phyloP scores from a whole-genome alignment of 306 rosid genomes.

The Cicer pinnatifidum region DNA sequence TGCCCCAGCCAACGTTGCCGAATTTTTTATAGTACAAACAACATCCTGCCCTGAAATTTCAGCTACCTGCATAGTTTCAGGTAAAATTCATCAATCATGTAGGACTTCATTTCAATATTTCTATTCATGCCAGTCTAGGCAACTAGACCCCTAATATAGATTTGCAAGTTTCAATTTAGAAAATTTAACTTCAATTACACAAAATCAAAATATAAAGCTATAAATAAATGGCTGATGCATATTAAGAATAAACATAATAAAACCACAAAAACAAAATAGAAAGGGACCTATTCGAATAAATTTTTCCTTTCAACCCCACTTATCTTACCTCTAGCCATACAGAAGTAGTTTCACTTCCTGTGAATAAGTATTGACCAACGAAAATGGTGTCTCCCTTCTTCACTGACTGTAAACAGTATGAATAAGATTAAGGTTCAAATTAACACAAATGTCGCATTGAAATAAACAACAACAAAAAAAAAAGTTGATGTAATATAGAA shows the following conservation, averaged over 20 bases:
- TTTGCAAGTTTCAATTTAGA: background rate
- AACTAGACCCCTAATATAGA: background rate
- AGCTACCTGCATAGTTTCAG: conserved; percentile 63
- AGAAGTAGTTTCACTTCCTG: conserved; percentile 99
- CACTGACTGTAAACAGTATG: conserved; percentile 63
- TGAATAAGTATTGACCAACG: conserved; percentile 92
- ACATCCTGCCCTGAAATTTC: conserved; percentile 78
- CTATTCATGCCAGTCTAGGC: conserved; percentile 5
- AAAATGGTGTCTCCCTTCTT: conserved; percentile 94
- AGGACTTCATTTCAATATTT: conserved; percentile 42
- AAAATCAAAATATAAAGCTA: conserved; percentile 33
- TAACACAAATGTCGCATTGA: conserved; percentile 2
- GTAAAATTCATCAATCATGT: conserved; percentile 44
- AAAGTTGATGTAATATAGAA: background rate
- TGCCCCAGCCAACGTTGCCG: conserved; percentile 94
- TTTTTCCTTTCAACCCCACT: conserved; percentile 7
- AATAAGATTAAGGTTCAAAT: conserved; percentile 39
- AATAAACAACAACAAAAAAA: background rate
- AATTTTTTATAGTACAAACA: conserved; percentile 77
- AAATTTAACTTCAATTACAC: background rate
- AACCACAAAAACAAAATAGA: background rate
- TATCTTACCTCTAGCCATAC: conserved; percentile 92
- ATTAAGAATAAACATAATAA: conserved; percentile 19
- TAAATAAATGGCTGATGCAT: conserved; percentile 17
- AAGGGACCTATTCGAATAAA: background rate